Evolutionary conservation across 495 filamentous ascomycete genomes (phyloP).

Genomic region (Hypoxylon perforatum): DNA sequence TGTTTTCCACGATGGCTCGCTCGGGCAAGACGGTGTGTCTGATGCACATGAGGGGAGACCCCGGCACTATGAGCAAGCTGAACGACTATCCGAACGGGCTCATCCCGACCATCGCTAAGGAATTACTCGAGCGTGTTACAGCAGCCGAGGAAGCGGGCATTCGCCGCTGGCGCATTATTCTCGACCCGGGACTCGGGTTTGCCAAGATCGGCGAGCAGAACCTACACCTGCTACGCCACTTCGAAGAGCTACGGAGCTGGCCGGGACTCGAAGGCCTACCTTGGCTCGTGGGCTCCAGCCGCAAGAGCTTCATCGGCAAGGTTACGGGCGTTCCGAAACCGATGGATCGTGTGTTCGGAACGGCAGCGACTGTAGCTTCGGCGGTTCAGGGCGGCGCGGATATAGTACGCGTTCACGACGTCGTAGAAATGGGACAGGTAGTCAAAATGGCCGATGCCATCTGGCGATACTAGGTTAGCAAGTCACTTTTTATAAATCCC

Average conservation of each 20-base stretch:
- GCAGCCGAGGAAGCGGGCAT: conserved; percentile 87
- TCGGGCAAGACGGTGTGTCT: conserved; percentile 85
- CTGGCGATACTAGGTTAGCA: conserved; percentile 64
- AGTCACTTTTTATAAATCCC: neutral
- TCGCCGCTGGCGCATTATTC: conserved; percentile 90
- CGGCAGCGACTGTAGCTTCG: conserved; percentile 86
- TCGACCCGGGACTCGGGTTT: conserved; percentile 95
- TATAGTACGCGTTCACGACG: conserved; percentile 95
- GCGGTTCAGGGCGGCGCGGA: conserved; percentile 93
- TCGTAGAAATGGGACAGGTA: conserved; percentile 87
- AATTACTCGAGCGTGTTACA: conserved; percentile 75
- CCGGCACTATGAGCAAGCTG: conserved; percentile 80
- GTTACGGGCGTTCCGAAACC: conserved; percentile 76
- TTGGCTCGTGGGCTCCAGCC: conserved; percentile 89
- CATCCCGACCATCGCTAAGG: conserved; percentile 72
- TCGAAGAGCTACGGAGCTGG: conserved; percentile 70
- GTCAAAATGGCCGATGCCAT: conserved; percentile 92
- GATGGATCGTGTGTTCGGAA: conserved; percentile 79
- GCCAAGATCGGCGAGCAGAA: conserved; percentile 86
- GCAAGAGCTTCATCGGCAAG: conserved; percentile 88
- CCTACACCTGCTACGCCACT: conserved; percentile 75
- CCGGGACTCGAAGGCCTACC: conserved; percentile 78
- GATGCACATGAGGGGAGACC: conserved; percentile 96
- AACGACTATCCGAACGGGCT: conserved; percentile 79
- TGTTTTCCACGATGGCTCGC: conserved; percentile 83